These are phyloP conservation scores for Solanum arcanum DNA, from an alignment of 257 asterid genomes.

Conservation along the genomic window DNA sequence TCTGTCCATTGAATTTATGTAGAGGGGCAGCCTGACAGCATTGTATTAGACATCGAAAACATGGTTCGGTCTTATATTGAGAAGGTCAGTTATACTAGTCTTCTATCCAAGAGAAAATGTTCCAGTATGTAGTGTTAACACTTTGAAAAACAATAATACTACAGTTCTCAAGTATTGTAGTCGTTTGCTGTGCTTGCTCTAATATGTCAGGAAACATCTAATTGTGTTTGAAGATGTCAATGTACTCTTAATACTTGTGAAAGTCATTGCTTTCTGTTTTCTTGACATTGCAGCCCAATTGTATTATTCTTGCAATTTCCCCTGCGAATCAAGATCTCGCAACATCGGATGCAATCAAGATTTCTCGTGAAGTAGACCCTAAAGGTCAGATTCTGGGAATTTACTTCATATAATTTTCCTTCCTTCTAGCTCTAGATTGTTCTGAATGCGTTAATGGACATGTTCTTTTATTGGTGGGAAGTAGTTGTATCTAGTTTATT, in stretches of 20 bases:
- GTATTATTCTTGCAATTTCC: conserved; percentile 20
- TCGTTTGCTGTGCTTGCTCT: background rate
- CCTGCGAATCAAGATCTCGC: conserved; percentile 25
- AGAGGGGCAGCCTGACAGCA: conserved; percentile 97
- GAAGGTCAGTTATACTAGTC: conserved; percentile 39
- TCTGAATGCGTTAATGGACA: background rate
- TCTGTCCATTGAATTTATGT: conserved; percentile 4
- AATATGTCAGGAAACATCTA: background rate
- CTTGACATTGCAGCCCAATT: conserved; percentile 13
- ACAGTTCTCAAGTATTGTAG: background rate
- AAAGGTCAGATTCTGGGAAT: background rate
- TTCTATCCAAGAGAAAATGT: background rate
- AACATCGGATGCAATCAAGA: conserved; percentile 21
- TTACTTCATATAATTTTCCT: background rate
- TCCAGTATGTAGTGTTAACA: background rate
- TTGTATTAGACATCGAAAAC: conserved; percentile 81
- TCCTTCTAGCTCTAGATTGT: background rate
- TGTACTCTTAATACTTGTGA: background rate
- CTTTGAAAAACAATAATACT: background rate
- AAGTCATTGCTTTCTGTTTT: background rate
- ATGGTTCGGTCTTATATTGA: conserved; percentile 93
- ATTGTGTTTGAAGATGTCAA: background rate
- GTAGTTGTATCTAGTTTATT: background rate
- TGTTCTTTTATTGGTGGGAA: background rate
- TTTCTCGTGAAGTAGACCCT: conserved; percentile 24